Evolutionary conservation across 1,284 basidiomycete species (phyloP), one percentile per base, ranked within the genome.

Genomic region (Porodaedalea pini): DNA sequence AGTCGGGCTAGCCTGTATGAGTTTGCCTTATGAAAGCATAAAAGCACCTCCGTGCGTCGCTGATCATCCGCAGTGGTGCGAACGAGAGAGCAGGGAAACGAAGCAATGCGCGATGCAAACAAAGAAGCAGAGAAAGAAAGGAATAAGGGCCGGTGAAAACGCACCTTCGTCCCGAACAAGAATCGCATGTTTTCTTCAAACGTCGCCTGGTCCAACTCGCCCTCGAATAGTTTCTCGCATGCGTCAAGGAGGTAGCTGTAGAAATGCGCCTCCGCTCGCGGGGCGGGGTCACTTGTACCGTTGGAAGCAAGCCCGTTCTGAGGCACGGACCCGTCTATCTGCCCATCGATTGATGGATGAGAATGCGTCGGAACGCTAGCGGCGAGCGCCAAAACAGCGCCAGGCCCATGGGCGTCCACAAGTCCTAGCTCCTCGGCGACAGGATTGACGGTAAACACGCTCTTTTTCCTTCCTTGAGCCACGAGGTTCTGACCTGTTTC

Each of bases 131-230:
- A 75, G 19, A 45, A 48, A 5, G 39, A 49, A 43, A 51, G 34
- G 11, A 31, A 23, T 7, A 75, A 49, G 3, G 73, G 72, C 41
- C 72, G 72, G 43, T 75, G 65, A 17, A 72, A 65, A 65, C 85
- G 74, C 65, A 94, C 94, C 78, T 94, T 90, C 63, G 88, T 95
- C 32, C 94, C 92, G 76, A 96, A 98, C 81, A 99, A 95, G 83
- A 92, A 93, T 59, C 97, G 78, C 80, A 97, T 86, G 65, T 93
- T 91, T 70, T 99, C 96, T 70, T 99, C 97, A 68, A 94, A 98
- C 17, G 86, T 85, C 29, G 80, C 76, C 67, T 89, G 90, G 71
- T 98, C 96, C 61, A 98, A 79, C 68, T 98, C 94, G 60, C 83
- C 88, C 66, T 94, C 92, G 67, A 98, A 98, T 50, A 97, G 72